Conservation (phyloP, 805 yeast genomes). For the Kodamaea kakaduensis region DNA sequence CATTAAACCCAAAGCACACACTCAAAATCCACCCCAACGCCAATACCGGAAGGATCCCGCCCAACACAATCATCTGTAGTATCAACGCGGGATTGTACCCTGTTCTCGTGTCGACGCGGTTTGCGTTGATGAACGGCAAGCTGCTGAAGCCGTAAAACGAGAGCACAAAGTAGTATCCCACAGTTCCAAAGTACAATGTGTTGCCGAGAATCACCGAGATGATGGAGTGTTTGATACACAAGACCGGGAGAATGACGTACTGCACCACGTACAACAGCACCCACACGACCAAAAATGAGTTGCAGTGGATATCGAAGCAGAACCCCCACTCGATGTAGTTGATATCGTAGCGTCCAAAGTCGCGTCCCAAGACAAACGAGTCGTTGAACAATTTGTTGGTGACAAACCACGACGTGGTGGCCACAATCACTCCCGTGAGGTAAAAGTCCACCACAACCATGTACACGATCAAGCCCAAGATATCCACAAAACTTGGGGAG, state of each 20-base stretch:
- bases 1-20: constrained; percentile 64
- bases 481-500: constrained; percentile 57
- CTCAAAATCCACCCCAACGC: constrained; percentile 54
- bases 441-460: constrained; percentile 86
- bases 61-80: constrained; percentile 53
- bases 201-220: constrained; percentile 74
- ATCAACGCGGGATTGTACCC: constrained; percentile 40
- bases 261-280: constrained; percentile 68
- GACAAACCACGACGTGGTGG: constrained; percentile 71
- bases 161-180: constrained; percentile 70
- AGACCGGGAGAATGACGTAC: constrained; percentile 67
- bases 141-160: constrained; percentile 81
- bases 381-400: constrained; percentile 61
- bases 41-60: constrained; percentile 62
- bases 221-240: constrained; percentile 57
- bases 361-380: constrained; percentile 18
- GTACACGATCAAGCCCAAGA: constrained; percentile 64
- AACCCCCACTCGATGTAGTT: constrained; percentile 81
- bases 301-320: constrained; percentile 92
- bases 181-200: constrained; percentile 67
- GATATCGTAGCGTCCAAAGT: constrained; percentile 20
- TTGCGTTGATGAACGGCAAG: constrained; percentile 31
- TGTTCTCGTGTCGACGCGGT: constrained; percentile 6
- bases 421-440: constrained; percentile 59
- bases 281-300: constrained; percentile 82